phyloP scores from a whole-genome alignment of 345 rosid species.

The Luvunga scandens region DNA sequence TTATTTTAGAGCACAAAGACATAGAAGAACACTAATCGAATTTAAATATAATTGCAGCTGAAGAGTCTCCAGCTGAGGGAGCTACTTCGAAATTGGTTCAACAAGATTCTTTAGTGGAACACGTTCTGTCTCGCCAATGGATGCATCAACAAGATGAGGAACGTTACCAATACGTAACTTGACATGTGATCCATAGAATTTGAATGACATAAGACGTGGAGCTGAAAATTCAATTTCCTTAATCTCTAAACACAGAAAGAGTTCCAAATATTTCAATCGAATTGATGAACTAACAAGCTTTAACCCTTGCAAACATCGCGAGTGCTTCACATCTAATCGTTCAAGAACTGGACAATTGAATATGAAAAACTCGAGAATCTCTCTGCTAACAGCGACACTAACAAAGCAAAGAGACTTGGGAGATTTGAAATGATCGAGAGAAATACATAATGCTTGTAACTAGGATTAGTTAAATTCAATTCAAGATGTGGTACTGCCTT shows the following conservation, averaged over 20 bases:
- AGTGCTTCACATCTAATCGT: background rate
- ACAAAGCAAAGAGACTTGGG: background rate
- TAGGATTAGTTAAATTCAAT: too few species aligned
- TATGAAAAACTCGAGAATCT: background rate
- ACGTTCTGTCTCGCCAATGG: background rate
- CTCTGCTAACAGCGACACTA: background rate
- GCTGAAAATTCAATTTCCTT: background rate
- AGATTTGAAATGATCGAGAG: background rate
- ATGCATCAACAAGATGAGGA: background rate
- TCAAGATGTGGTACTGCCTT: too few species aligned
- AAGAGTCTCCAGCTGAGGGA: too few species aligned
- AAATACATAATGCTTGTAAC: background rate
- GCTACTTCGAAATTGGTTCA: background rate
- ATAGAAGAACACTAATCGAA: too few species aligned
- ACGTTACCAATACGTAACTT: background rate
- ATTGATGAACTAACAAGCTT: background rate
- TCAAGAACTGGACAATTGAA: conserved; percentile 2
- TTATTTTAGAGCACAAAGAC: too few species aligned
- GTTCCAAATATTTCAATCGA: background rate
- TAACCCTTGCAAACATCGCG: background rate
- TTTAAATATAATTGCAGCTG: too few species aligned
- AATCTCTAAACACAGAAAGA: background rate
- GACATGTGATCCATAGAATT: background rate
- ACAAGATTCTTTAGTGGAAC: background rate
- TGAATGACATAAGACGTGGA: background rate